These are phyloP conservation scores for Oidiodendron maius DNA, from an alignment of 495 filamentous ascomycete species.

Conservation along the genomic window DNA sequence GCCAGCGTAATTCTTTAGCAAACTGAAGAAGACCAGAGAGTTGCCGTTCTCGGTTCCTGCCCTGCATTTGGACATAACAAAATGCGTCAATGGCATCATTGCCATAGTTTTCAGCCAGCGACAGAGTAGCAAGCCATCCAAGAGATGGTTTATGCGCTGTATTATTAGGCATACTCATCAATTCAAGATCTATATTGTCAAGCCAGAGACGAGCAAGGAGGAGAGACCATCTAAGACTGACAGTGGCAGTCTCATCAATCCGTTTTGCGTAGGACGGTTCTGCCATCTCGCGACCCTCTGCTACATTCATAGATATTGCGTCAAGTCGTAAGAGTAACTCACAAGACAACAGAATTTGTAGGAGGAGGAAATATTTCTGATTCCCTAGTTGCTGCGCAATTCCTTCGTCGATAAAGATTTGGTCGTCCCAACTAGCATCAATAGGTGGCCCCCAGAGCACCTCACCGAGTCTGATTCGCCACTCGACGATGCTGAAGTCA, in stretches of 20 bases:
- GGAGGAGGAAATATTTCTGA: conserved; percentile 69
- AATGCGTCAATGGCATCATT: conserved; percentile 7
- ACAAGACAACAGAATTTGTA: conserved; percentile 72
- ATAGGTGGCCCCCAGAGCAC: conserved; percentile 63
- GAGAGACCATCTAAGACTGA: conserved; percentile 75
- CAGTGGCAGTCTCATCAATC: conserved; percentile 52
- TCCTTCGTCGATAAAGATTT: conserved; percentile 32
- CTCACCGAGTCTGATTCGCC: conserved; percentile 75
- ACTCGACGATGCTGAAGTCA: conserved; percentile 74
- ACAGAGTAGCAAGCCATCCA: conserved; percentile 39
- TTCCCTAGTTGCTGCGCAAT: conserved; percentile 39
- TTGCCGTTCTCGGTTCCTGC: conserved; percentile 43
- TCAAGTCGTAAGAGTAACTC: conserved; percentile 75
- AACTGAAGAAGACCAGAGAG: conserved; percentile 51
- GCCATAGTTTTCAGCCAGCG: neutral
- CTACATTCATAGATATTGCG: conserved; percentile 53
- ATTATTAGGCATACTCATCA: conserved; percentile 19
- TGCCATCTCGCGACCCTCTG: conserved; percentile 40
- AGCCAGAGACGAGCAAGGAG: conserved; percentile 69
- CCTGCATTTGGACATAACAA: conserved; percentile 27
- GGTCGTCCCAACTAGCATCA: conserved; percentile 31
- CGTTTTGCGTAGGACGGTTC: conserved; percentile 53
- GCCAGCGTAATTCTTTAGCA: conserved; percentile 50
- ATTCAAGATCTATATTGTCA: conserved; percentile 59
- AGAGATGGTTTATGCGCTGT: conserved; percentile 26